Evolutionary conservation across 306 rosid genomes (phyloP), one percentile per base, ranked within the genome.

Genomic region (Comarum palustre): DNA sequence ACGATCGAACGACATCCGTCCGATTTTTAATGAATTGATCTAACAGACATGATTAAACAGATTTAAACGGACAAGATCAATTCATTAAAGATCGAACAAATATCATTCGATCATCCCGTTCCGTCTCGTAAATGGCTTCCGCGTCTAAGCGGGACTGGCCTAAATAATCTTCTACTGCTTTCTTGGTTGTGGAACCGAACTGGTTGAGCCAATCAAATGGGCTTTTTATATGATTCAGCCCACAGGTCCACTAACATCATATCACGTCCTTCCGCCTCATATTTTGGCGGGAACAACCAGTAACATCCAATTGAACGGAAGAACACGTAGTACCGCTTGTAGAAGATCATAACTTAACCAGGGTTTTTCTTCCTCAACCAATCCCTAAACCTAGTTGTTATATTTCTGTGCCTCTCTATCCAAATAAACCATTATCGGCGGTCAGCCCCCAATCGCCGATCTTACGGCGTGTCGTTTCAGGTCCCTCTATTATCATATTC

Each of bases 401-500:
- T n/a, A 8, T 39, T 19, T 3, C 38, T 52, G 36, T 12, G 36
- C 24, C 24, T 52, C 22, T 52, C 8, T 3, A 22, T 34, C 63
- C 32, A 25, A 13, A 55, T 27, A 27, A 25, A 29, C 54, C 10
- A 38, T 38, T 9, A 38, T 47, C 66, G 52, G 39, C 66, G 41
- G 27, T 38, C 50, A 38, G 34, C 38, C 43, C 42, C 76, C 43
- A 10, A 6, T 10, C n/a, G 20, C 15, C 38, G 25, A 39, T 63
- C 67, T 72, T 2, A 39, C 25, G 14, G 16, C 17, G 24, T 2
- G 50, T 66, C 68, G 42, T 55, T 45, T 73, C 77, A 45, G 82
- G 81, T 72, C 61, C 22, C 4, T 8, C 17, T 12, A 8, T 48
- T 2, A 20, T 27, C n/a, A n/a, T n/a, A n/a, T n/a, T n/a, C n/a